These are phyloP conservation scores for Eimeria sp. DNA, from an alignment of 169 alveolate species.

Conservation along the genomic window DNA sequence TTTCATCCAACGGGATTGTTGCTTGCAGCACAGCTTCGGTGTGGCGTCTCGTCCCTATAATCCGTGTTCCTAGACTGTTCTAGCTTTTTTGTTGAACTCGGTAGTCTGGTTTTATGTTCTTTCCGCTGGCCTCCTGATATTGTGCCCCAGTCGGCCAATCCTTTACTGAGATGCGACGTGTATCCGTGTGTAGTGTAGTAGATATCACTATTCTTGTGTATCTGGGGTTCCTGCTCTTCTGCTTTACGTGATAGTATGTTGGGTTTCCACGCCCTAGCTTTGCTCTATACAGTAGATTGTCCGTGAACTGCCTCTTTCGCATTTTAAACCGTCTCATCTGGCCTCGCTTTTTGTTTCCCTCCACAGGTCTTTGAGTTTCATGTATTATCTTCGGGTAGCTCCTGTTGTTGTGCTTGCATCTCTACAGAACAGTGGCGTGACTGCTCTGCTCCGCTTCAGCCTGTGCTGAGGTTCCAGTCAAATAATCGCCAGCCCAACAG, in stretches of 20 bases:
- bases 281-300: background rate
- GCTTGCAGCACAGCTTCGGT: background rate
- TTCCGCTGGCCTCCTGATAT: background rate
- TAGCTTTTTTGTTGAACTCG: background rate
- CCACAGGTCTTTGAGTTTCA: background rate
- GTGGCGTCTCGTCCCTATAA: background rate
- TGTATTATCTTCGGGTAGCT: background rate
- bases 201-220: background rate
- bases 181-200: background rate
- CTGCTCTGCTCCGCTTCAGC: constrained; percentile 10
- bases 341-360: background rate
- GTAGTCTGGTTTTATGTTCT: background rate
- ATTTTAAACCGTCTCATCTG: background rate
- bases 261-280: background rate
- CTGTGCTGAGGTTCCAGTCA: constrained; percentile 39
- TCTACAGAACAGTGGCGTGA: constrained; percentile 40
- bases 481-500: constrained; percentile 47
- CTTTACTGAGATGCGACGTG: background rate
- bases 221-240: background rate
- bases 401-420: background rate
- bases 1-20: background rate
- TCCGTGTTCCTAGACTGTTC: background rate
- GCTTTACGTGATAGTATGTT: background rate
- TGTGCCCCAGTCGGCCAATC: background rate
- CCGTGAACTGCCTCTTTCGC: background rate